Percentiles rank a stretch among this genome's conserved stretches.
phyloP scores from a whole-genome alignment of 2,329 filamentous ascomycete genomes.

The Cadophora sp. region DNA sequence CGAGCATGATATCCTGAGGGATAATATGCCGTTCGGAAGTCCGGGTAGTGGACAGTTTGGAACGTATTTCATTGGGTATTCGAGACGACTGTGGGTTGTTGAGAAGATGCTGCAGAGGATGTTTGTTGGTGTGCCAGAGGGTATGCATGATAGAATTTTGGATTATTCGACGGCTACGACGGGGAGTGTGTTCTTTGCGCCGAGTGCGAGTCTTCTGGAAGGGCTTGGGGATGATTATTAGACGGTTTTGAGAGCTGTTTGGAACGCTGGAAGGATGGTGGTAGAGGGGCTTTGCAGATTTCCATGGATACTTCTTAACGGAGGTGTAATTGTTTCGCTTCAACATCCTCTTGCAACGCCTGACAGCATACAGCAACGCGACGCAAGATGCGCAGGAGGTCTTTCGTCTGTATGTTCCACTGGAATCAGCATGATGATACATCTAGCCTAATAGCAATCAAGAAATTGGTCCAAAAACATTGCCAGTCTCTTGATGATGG shows the following conservation, averaged over 20 bases:
- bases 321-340: no score
- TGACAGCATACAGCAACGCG: no score
- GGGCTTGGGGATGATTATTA: slow-evolving; percentile 21
- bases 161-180: slow-evolving; percentile 61
- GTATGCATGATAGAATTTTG: slow-evolving; percentile 60
- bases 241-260: background rate
- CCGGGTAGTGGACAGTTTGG: slow-evolving; percentile 58
- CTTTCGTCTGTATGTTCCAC: no score
- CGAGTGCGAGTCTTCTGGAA: slow-evolving; percentile 48
- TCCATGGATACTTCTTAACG: no score
- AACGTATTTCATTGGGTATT: slow-evolving; percentile 65
- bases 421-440: no score
- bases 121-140: slow-evolving; percentile 61
- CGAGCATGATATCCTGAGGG: slow-evolving; percentile 60
- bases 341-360: no score
- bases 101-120: slow-evolving; percentile 64
- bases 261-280: no score
- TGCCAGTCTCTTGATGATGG: no score
- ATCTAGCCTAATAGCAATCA: no score
- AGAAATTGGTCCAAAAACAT: no score
- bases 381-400: no score
- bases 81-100: slow-evolving; percentile 59
- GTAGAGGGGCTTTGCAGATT: no score
- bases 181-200: slow-evolving; percentile 60
- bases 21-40: slow-evolving; percentile 67